Evolutionary conservation across 257 asterid species (phyloP).

Genomic region (Sherardia arvensis): DNA sequence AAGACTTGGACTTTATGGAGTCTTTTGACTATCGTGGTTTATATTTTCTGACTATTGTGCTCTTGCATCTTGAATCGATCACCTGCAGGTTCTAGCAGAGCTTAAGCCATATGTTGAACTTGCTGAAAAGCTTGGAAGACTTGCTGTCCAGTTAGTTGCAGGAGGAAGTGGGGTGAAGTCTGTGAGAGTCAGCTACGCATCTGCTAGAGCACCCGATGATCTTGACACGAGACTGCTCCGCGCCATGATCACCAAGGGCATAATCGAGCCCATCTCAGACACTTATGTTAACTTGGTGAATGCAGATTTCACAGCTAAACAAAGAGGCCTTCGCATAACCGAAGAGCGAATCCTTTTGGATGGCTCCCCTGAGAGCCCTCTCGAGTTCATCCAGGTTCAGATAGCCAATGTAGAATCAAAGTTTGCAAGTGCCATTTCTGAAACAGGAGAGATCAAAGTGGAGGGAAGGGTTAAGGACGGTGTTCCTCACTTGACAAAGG

Average conservation of each 20-base stretch:
- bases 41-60: not conserved
- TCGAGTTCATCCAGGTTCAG: conserved; percentile 65
- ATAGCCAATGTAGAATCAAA: conserved; percentile 81
- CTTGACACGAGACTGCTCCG: conserved; percentile 86
- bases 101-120: conserved; percentile 78
- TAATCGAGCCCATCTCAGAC: conserved; percentile 82
- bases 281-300: conserved; percentile 70
- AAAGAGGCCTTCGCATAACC: conserved; percentile 61
- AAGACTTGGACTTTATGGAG: not conserved
- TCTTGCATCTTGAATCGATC: conserved; percentile 1
- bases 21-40: not conserved
- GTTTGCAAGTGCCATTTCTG: conserved; percentile 83
- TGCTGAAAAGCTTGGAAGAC: conserved; percentile 90
- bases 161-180: conserved; percentile 78
- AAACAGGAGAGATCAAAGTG: conserved; percentile 61
- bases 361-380: conserved; percentile 82
- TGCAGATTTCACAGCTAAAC: conserved; percentile 91
- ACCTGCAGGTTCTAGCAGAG: conserved; percentile 65
- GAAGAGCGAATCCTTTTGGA: conserved; percentile 68
- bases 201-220: conserved; percentile 86
- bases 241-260: conserved; percentile 92
- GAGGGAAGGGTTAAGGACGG: conserved; percentile 91
- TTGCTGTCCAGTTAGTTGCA: conserved; percentile 86
- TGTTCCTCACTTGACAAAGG: conserved; percentile 71
- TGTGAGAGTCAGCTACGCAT: conserved; percentile 67